Conservation (phyloP, 371 early-diverging fungal genomes). For the Syncephalastrum racemosum region DNA sequence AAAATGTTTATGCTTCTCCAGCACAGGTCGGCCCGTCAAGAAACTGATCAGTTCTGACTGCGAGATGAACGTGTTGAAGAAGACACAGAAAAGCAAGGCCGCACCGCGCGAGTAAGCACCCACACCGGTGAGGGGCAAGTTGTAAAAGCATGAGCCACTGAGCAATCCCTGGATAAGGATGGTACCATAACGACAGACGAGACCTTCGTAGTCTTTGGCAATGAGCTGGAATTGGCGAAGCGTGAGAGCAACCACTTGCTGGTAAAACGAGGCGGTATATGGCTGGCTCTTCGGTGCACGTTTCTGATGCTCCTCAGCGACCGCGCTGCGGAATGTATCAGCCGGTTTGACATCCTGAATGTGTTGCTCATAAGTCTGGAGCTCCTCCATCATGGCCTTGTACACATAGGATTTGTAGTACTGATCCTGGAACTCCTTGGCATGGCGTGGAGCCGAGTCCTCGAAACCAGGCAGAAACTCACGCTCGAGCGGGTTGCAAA, state of each 20-base stretch:
- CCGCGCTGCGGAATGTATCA: constrained; percentile 48
- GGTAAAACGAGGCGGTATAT: constrained; percentile 58
- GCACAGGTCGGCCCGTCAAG: constrained; percentile 53
- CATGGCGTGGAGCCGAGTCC: constrained; percentile 39
- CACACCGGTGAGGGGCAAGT: constrained; percentile 42
- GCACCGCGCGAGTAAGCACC: constrained; percentile 76
- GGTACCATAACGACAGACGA: constrained; percentile 58
- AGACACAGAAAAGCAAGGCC: constrained; percentile 55
- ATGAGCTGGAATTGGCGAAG: constrained; percentile 60
- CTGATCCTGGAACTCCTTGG: constrained; percentile 46
- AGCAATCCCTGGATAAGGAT: constrained; percentile 62
- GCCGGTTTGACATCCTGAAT: constrained; percentile 28
- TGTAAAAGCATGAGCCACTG: constrained; percentile 64
- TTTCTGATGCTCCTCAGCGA: constrained; percentile 53
- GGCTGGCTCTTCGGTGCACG: constrained; percentile 50
- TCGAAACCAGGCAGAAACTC: constrained; percentile 54
- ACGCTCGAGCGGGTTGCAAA: constrained; percentile 65
- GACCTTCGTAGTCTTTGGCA: constrained; percentile 41
- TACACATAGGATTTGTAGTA: constrained; percentile 44
- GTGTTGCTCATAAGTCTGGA: constrained; percentile 32
- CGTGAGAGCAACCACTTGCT: constrained; percentile 57
- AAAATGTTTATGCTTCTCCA: constrained; percentile 66
- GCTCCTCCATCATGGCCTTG: constrained; percentile 26
- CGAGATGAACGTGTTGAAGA: constrained; percentile 54
- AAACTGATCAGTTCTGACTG: constrained; percentile 49